Evolutionary conservation across 2,329 filamentous ascomycete species (phyloP).

Genomic region (Coleophoma cylindrospora): DNA sequence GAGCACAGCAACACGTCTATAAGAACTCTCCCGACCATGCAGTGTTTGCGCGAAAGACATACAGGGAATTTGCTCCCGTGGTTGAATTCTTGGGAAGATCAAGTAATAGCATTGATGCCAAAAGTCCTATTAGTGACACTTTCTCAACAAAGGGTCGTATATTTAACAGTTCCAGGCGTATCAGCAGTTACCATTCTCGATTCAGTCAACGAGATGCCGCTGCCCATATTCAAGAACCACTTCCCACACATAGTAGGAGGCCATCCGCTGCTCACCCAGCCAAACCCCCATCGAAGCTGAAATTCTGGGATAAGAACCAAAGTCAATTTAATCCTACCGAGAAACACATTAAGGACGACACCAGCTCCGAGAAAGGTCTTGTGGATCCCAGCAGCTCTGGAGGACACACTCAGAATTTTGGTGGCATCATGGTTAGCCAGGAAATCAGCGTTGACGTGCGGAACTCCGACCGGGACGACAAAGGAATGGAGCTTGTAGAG

Average conservation of each 20-base stretch:
- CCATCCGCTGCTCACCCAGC: background rate
- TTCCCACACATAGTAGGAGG: background rate
- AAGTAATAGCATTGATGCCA: background rate
- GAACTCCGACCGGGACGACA: background rate
- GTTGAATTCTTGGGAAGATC: constrained; percentile 25
- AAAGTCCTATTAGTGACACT: background rate
- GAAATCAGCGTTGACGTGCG: constrained; percentile 52
- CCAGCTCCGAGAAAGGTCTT: constrained; percentile 11
- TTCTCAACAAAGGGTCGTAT: background rate
- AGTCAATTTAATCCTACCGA: constrained; percentile 2
- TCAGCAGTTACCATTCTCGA: background rate
- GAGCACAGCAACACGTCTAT: constrained; percentile 58
- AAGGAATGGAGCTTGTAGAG: background rate
- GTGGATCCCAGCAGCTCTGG: constrained; percentile 5
- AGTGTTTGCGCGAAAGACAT: constrained; percentile 54
- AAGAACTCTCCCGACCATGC: constrained; percentile 48
- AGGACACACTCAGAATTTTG: constrained; percentile 27
- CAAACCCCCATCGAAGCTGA: constrained; percentile 5
- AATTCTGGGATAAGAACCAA: constrained; percentile 7
- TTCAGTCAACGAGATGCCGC: constrained; percentile 1
- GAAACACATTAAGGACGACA: constrained; percentile 7
- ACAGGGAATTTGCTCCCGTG: constrained; percentile 53
- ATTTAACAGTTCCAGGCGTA: no score
- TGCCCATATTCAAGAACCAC: constrained; percentile 5
- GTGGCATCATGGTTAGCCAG: constrained; percentile 58